phyloP scores from a whole-genome alignment of 2,329 filamentous ascomycete species.

The Sarocladium brachiariae region DNA sequence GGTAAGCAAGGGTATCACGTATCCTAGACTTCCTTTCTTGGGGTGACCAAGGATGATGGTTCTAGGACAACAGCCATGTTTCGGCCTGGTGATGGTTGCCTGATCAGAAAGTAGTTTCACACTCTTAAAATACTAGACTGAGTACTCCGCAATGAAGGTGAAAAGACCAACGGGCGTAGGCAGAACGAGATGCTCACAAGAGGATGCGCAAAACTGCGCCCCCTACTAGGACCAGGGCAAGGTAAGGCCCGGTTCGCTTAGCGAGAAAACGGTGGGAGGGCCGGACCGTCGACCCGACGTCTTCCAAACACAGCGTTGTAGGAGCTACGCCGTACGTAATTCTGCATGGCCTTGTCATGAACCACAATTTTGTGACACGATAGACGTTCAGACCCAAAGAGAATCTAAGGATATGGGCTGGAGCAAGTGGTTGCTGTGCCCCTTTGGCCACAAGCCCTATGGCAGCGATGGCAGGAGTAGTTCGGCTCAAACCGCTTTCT shows the following conservation, averaged over 20 bases:
- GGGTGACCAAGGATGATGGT: background rate
- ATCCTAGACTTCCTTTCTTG: no score
- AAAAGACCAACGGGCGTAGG: background rate
- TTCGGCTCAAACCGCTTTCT: no score
- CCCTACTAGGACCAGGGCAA: background rate
- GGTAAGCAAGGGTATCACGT: no score
- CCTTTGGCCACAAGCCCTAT: no score
- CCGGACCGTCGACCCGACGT: conserved; percentile 7
- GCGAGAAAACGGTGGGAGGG: conserved; percentile 2
- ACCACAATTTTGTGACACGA: no score
- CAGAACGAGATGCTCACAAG: background rate
- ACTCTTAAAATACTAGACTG: no score
- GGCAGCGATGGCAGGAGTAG: no score
- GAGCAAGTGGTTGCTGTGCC: no score
- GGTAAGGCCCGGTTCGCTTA: background rate
- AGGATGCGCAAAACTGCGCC: background rate
- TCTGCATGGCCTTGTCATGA: background rate
- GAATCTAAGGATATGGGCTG: no score
- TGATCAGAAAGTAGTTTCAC: background rate
- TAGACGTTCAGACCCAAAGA: no score
- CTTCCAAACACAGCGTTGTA: background rate
- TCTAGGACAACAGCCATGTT: background rate
- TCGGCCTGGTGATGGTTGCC: background rate
- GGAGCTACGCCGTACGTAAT: background rate
- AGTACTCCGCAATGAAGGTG: no score